Base-by-base conservation (phyloP, 2,329 filamentous ascomycete species). In the Aspergillus phoenicis region DNA sequence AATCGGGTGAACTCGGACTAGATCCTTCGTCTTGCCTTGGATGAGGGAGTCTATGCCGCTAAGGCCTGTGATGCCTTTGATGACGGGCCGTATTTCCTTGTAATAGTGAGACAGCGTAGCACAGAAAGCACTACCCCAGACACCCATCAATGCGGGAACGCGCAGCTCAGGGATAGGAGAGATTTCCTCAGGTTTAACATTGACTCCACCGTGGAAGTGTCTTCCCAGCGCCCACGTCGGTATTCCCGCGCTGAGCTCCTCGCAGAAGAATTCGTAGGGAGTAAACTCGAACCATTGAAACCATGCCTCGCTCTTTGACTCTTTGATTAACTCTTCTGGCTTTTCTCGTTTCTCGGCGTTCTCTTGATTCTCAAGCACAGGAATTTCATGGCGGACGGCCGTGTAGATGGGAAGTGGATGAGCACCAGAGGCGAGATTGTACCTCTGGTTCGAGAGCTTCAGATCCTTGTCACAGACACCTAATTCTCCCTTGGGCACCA, bases 221-320 rank as follows among this genome's bases (percentile, higher is more conserved):
- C 95, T 86, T 3, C 95, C 95, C 61, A 98, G 81, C 6, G 93
- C 91, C 93, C 94, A 99, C 0, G 91, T 97, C 0, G 95, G 95
- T 62, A 99, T 97, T 3, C 95, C 94, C 2, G 94, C 93, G 24
- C 85, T 85, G 54, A 97, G 88, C 71, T 97, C 94, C 75, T 98
- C 94, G 68, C 93, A 97, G 76, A 95, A 97, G 73, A 97, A 89
- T 74, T 98, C 94, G 71, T 96, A 97, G 0, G 94, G 94, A 0
- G 92, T 96, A 70, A 94, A 90, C 71, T 99, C 95, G 68, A 95
- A 97, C 94, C 95, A 98, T 70, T 99, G 94, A 70, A 98, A 99
- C 91, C 93, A 98, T 2, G 92, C 84, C 70, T 96, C 90, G 62
- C 83, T 78, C 58, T 77, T 78, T 4, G 83, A 81, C 60, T 82